Evolutionary conservation across 2,329 filamentous ascomycete species (phyloP), one percentile per base, ranked within the genome.

Genomic region (Juglanconis juglandina): DNA sequence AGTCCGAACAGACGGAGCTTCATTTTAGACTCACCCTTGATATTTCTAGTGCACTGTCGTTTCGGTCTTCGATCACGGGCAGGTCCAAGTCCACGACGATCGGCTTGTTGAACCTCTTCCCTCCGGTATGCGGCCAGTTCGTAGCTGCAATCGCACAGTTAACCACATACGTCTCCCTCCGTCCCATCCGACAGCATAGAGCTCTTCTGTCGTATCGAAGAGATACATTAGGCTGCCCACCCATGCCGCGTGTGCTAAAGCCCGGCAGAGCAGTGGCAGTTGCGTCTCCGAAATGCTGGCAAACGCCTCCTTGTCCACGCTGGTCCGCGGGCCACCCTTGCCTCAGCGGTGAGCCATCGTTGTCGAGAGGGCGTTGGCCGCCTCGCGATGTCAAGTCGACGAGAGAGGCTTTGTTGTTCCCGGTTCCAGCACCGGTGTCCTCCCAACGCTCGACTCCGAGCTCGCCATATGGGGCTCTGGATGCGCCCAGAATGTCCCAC

Each of bases 51-150:
- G 14, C 44, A 24, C 17, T 3, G n/a, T 4, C 44, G 8, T 35
- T 63, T 59, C 64, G 50, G 54, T 46, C 56, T 53, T 73, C 70
- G 77, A 80, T 84, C 24, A 87, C 77, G 0, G 88, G 87, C 63
- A 95, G 76, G 65, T 92, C 86, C 35, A 96, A 69, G 70, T 96
- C 91, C 11, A 96, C 86, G n/a, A 96, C 87, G 66, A 96, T 88
- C 24, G 91, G 88, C 70, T 92, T 90, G 73, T 93, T 87, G 73
- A 90, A 86, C 63, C 74, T 79, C 71, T 87, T 90, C 14, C 85
- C 85, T 1, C 78, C 81, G 1, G 67, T 68, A 64, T 89, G 86
- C 53, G 87, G 87, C 74, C 85, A 87, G 63, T 83, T 87, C 30
- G 80, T 86, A 48, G 85, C 86, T 79, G 89, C 83, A 63, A 93